phyloP scores from a whole-genome alignment of 331 rosid genomes.

The Dryas integrifolia region DNA sequence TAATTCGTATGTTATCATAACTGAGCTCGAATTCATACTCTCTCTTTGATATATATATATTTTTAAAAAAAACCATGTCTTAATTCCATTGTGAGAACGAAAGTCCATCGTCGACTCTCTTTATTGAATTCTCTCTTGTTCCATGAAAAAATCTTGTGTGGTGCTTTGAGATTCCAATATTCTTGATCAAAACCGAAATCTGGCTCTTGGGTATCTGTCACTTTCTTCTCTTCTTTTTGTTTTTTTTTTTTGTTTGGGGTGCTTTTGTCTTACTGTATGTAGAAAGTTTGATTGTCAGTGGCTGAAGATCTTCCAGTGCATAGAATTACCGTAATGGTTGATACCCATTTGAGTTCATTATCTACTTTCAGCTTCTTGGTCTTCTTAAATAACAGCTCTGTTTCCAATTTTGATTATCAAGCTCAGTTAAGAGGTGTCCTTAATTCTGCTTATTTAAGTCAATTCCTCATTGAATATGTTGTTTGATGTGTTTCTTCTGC shows the following conservation, averaged over 20 bases:
- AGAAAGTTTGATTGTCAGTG: slow-evolving; percentile 15
- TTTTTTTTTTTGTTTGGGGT: neutral
- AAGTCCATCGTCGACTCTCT: slow-evolving; percentile 13
- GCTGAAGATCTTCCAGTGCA: slow-evolving; percentile 22
- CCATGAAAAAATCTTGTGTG: neutral
- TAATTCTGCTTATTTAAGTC: neutral
- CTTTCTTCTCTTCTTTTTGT: neutral
- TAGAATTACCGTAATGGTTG: neutral
- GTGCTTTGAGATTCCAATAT: slow-evolving; percentile 18
- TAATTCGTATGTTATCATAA: neutral
- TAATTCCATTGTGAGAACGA: slow-evolving; percentile 7
- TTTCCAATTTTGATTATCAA: slow-evolving; percentile 11
- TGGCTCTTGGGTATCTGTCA: slow-evolving; percentile 8
- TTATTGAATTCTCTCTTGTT: neutral
- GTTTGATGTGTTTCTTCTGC: neutral
- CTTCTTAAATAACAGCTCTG: slow-evolving; percentile 9
- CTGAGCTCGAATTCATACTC: slow-evolving; percentile 19
- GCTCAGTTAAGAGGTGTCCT: slow-evolving; percentile 3
- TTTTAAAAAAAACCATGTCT: neutral
- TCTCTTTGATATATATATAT: neutral
- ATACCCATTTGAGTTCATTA: slow-evolving; percentile 18
- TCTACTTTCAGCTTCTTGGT: slow-evolving; percentile 29
- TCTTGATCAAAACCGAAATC: slow-evolving; percentile 14
- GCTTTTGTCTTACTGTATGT: slow-evolving; percentile 7
- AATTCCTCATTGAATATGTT: neutral